These are phyloP conservation scores for Carex arenaria DNA, from an alignment of 202 grass and related monocot species.

Conservation along the genomic window DNA sequence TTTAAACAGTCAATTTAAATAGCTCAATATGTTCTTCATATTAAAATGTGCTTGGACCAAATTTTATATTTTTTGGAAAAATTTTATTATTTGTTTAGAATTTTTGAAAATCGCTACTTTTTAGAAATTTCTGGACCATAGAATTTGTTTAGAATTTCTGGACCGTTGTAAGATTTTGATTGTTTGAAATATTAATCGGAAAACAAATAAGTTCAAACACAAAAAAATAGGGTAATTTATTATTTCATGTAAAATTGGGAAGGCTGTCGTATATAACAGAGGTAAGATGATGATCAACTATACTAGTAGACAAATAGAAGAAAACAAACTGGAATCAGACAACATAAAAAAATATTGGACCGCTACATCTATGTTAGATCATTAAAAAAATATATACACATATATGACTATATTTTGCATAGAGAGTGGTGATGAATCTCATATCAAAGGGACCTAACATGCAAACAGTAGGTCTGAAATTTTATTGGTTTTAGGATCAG, in stretches of 20 bases:
- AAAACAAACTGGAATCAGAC: background rate
- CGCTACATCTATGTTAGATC: background rate
- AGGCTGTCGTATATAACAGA: background rate
- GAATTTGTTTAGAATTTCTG: too few relatives aligned
- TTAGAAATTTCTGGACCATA: too few relatives aligned
- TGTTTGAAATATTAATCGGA: background rate
- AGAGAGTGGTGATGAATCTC: background rate
- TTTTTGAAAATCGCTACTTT: too few relatives aligned
- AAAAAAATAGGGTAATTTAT: background rate
- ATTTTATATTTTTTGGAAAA: too few relatives aligned
- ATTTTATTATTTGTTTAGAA: too few relatives aligned
- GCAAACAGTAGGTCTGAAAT: background rate
- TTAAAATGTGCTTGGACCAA: too few relatives aligned
- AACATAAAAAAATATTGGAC: background rate
- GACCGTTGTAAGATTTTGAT: too few relatives aligned
- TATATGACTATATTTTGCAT: background rate
- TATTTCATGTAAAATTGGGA: background rate
- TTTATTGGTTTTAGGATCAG: background rate
- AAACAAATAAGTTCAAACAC: background rate
- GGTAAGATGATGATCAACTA: background rate
- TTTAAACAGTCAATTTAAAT: too few relatives aligned
- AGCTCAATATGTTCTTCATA: too few relatives aligned
- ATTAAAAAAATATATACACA: background rate
- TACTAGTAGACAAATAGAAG: slow-evolving; percentile 3
- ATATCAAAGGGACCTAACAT: background rate